Evolutionary conservation across 2,329 filamentous ascomycete species (phyloP).

Genomic region (Furcasterigmium sp.): DNA sequence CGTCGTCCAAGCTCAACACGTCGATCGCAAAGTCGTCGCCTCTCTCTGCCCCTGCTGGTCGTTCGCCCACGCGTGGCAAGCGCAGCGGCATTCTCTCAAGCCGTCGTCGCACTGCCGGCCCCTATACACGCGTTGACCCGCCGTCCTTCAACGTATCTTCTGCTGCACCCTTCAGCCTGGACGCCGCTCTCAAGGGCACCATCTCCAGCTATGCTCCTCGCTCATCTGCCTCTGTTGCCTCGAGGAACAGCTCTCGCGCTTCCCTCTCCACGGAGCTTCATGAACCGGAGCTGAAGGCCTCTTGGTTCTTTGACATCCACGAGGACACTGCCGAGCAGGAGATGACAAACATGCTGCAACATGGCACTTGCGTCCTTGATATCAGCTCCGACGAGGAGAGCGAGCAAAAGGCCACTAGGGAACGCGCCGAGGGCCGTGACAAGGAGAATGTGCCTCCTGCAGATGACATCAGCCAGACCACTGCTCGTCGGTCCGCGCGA

Average conservation of each 20-base stretch:
- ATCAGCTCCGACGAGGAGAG: constrained; percentile 84
- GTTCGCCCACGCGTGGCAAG: constrained; percentile 71
- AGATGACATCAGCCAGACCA: constrained; percentile 58
- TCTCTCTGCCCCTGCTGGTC: constrained; percentile 67
- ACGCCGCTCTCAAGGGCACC: constrained; percentile 75
- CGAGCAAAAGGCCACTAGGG: constrained; percentile 45
- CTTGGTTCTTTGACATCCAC: constrained; percentile 92
- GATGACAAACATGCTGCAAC: constrained; percentile 88
- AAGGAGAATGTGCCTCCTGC: constrained; percentile 91
- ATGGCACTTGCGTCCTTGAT: constrained; percentile 80
- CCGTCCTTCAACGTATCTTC: constrained; percentile 32
- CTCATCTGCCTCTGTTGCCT: constrained; percentile 15
- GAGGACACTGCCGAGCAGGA: constrained; percentile 88
- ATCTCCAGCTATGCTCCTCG: constrained; percentile 56
- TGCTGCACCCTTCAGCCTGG: constrained; percentile 73
- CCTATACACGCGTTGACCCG: constrained; percentile 66
- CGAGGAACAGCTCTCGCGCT: constrained; percentile 19
- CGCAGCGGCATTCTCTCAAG: constrained; percentile 62
- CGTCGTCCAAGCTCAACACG: constrained; percentile 39
- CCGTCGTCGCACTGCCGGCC: constrained; percentile 59
- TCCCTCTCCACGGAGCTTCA: constrained; percentile 20
- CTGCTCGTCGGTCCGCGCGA: constrained; percentile 26
- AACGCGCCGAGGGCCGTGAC: constrained; percentile 57
- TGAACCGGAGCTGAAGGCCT: constrained; percentile 49
- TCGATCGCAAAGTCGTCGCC: constrained; percentile 44